A percentile compares a stretch with the other conserved stretches of the same genome.
phyloP scores from a whole-genome alignment of 2,329 filamentous ascomycete species.

The Alternaria rosae region DNA sequence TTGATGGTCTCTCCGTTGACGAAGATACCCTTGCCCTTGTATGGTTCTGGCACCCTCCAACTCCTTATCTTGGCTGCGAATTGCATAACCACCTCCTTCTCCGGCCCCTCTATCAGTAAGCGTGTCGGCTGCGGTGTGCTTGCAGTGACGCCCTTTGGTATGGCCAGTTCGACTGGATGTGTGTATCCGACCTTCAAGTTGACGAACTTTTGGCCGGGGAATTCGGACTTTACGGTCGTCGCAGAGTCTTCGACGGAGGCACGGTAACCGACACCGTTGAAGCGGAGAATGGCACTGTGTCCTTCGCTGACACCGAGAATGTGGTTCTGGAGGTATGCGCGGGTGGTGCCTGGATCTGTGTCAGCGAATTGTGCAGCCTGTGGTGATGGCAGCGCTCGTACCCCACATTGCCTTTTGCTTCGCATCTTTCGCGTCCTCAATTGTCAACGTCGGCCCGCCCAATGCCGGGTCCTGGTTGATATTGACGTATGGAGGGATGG shows the following conservation, averaged over 20 bases:
- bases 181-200: slow-evolving; percentile 96
- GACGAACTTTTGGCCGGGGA: slow-evolving; percentile 85
- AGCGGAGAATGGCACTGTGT: slow-evolving; percentile 88
- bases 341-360: slow-evolving; percentile 73
- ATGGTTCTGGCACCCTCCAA: slow-evolving; percentile 94
- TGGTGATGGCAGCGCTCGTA: slow-evolving; percentile 49
- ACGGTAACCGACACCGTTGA: slow-evolving; percentile 95
- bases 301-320: slow-evolving; percentile 95
- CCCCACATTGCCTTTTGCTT: slow-evolving; percentile 97
- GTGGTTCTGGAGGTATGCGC: slow-evolving; percentile 88
- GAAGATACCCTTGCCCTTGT: slow-evolving; percentile 99
- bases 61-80: slow-evolving; percentile 88
- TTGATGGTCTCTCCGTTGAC: slow-evolving; percentile 97
- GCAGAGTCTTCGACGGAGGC: slow-evolving; percentile 83
- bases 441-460: slow-evolving; percentile 70
- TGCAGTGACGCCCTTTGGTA: slow-evolving; percentile 83
- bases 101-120: slow-evolving; percentile 85
- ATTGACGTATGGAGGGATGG: slow-evolving; percentile 79
- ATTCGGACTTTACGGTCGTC: slow-evolving; percentile 70
- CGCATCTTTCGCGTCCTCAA: slow-evolving; percentile 72
- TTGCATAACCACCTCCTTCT: slow-evolving; percentile 86
- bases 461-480: slow-evolving; percentile 71
- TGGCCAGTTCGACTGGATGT: slow-evolving; percentile 88
- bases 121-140: slow-evolving; percentile 90
- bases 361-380: slow-evolving; percentile 7